A percentile compares a stretch with the other conserved stretches of the same genome.
Evolutionary conservation across 768 basidiomycete species (phyloP).

Genomic region (Pisolithus orientalis): DNA sequence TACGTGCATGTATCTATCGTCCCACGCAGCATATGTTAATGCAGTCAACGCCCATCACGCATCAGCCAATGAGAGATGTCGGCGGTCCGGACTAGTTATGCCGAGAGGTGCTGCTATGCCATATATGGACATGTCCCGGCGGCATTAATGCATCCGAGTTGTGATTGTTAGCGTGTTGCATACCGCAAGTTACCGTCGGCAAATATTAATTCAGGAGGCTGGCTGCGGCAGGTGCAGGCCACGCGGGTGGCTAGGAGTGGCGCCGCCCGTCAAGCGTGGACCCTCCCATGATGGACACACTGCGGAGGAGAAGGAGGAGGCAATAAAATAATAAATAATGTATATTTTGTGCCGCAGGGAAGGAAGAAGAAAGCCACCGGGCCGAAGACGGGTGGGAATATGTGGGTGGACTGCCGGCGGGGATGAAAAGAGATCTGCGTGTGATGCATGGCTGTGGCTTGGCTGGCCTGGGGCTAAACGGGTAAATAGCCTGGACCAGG

Average conservation of each 20-base stretch:
- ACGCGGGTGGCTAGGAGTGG: too few species aligned
- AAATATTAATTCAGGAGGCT: conserved; percentile 1
- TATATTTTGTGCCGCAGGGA: conserved; percentile 4
- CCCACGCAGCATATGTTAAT: not conserved
- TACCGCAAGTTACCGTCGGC: conserved; percentile 18
- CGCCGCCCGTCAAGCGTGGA: too few species aligned
- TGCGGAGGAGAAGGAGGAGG: not conserved
- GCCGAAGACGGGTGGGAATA: conserved; percentile 21
- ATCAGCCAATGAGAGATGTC: not conserved
- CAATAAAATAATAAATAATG: not conserved
- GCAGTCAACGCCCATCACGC: not conserved
- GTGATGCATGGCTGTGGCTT: conserved; percentile 10
- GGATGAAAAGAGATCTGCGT: conserved; percentile 18
- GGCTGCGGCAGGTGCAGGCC: too few species aligned
- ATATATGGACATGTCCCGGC: conserved; percentile 9
- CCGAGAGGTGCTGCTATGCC: not conserved
- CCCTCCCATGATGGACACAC: not conserved
- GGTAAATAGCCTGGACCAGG: not conserved
- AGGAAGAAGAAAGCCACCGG: conserved; percentile 29
- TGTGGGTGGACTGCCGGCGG: conserved; percentile 22
- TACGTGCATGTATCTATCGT: not conserved
- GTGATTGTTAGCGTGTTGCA: not conserved
- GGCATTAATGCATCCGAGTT: conserved; percentile 8
- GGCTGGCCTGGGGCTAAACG: too few species aligned
- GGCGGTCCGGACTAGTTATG: not conserved